Percentiles rank a stretch among this genome's conserved stretches.
phyloP scores from a whole-genome alignment of 805 yeast genomes.

The Kazachstania psychrophila region DNA sequence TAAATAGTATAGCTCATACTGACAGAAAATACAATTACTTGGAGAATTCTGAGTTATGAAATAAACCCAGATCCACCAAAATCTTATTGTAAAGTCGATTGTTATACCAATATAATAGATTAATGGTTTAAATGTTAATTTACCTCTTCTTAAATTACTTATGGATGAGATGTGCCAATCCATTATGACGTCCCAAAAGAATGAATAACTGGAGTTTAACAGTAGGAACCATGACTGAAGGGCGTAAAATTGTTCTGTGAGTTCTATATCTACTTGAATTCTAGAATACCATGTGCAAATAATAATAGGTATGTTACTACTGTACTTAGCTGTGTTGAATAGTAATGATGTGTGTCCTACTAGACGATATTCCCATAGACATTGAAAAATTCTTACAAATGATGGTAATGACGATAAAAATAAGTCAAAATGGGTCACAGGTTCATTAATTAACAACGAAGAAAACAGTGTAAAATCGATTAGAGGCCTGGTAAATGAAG shows the following conservation, averaged over 20 bases:
- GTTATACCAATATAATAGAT: conserved; percentile 50
- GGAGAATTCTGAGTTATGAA: conserved; percentile 26
- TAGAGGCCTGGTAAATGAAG: conserved; percentile 69
- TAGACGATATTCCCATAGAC: conserved; percentile 55
- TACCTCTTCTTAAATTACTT: conserved; percentile 14
- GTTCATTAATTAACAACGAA: conserved; percentile 33
- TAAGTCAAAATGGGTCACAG: conserved; percentile 18
- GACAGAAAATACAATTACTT: conserved; percentile 52
- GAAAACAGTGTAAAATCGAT: conserved; percentile 58
- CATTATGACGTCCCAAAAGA: conserved; percentile 79
- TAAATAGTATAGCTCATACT: conserved; percentile 47
- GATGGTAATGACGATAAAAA: conserved; percentile 46
- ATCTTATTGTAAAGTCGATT: conserved; percentile 59
- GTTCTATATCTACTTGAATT: conserved; percentile 6
- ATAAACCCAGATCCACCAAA: conserved; percentile 60
- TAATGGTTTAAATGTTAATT: conserved; percentile 11
- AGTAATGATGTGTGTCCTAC: conserved; percentile 44
- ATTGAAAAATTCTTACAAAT: conserved; percentile 72
- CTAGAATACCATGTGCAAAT: conserved; percentile 27
- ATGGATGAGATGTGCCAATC: conserved; percentile 78
- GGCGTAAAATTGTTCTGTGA: conserved; percentile 5
- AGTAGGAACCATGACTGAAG: conserved; percentile 35
- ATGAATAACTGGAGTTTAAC: conserved; percentile 67
- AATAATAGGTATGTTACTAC: conserved; percentile 50
- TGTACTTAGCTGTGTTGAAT: conserved; percentile 67